Percentiles rank a stretch among this genome's conserved stretches.
These are phyloP conservation scores for Stylosanthes scabra DNA, from an alignment of 331 rosid species.

Conservation along the genomic window DNA sequence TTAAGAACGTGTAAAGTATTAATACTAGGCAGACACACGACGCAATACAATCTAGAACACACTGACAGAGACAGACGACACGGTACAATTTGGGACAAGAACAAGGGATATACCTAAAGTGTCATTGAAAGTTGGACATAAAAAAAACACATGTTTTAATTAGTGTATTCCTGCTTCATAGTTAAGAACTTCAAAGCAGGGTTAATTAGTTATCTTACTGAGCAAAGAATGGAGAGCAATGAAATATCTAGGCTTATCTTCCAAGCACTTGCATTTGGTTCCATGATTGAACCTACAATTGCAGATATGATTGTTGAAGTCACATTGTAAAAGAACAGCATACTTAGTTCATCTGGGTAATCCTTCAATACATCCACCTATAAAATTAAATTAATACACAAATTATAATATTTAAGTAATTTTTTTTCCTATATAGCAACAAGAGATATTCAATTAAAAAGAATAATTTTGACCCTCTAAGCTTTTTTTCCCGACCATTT, in stretches of 20 bases:
- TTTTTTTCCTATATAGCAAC: neutral
- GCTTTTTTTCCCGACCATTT: too few species aligned
- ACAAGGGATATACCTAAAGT: too few species aligned
- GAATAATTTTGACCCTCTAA: neutral
- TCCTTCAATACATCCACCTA: slow-evolving; percentile 85
- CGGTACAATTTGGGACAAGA: too few species aligned
- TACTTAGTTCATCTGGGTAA: slow-evolving; percentile 76
- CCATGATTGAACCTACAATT: slow-evolving; percentile 57
- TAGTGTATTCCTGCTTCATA: too few species aligned
- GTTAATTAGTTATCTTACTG: slow-evolving; percentile 56
- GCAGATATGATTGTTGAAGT: slow-evolving; percentile 59
- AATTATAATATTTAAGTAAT: neutral
- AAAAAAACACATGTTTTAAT: too few species aligned
- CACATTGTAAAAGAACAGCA: slow-evolving; percentile 65
- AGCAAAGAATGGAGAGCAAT: slow-evolving; percentile 66
- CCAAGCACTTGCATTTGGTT: slow-evolving; percentile 76
- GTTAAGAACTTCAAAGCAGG: neutral
- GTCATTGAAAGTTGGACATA: too few species aligned
- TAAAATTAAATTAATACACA: slow-evolving; percentile 26
- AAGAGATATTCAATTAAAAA: slow-evolving; percentile 44
- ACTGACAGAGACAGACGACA: too few species aligned
- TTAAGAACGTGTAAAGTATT: too few species aligned
- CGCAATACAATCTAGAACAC: too few species aligned
- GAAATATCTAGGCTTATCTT: slow-evolving; percentile 58
- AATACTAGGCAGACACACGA: too few species aligned